phyloP scores from a whole-genome alignment of 345 rosid species.

The Brassica incana region DNA sequence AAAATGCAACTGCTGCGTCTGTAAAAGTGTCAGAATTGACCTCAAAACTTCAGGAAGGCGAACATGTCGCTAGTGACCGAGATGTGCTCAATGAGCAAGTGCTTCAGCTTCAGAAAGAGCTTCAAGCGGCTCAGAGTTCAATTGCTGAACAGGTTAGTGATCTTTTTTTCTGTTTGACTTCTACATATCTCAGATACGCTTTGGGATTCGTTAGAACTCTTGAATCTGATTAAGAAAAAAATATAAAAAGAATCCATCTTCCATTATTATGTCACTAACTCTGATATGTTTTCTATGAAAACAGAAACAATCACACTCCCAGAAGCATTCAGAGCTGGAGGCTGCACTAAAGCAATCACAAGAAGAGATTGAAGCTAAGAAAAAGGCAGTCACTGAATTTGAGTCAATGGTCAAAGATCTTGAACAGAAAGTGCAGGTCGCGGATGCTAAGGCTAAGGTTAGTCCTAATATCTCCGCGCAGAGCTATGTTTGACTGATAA shows the following conservation, averaged over 20 bases:
- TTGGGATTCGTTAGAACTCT: background rate
- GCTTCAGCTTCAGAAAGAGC: slow-evolving; percentile 56
- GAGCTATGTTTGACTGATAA: slow-evolving; percentile 1
- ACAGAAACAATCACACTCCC: slow-evolving; percentile 58
- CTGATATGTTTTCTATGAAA: slow-evolving; percentile 19
- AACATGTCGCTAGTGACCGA: slow-evolving; percentile 42
- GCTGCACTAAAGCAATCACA: slow-evolving; percentile 58
- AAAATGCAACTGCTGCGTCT: slow-evolving; percentile 39
- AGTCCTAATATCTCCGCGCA: slow-evolving; percentile 26
- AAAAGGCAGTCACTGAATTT: slow-evolving; percentile 49
- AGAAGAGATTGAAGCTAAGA: slow-evolving; percentile 68
- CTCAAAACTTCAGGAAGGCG: slow-evolving; percentile 54
- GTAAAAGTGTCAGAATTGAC: slow-evolving; percentile 45
- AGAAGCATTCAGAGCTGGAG: slow-evolving; percentile 54
- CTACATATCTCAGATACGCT: slow-evolving; percentile 9
- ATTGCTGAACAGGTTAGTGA: slow-evolving; percentile 57
- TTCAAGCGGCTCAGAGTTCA: slow-evolving; percentile 47
- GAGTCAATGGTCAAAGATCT: slow-evolving; percentile 66
- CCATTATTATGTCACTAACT: slow-evolving; percentile 15
- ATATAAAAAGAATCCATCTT: background rate
- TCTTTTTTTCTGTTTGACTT: slow-evolving; percentile 13
- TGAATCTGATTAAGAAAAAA: background rate
- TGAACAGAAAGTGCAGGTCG: slow-evolving; percentile 62
- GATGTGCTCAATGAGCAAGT: slow-evolving; percentile 50
- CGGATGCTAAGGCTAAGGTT: slow-evolving; percentile 68